A percentile compares a stretch with the other conserved stretches of the same genome.
These are phyloP conservation scores for Melampsora americana DNA, from an alignment of 1,284 basidiomycete species.

Conservation along the genomic window DNA sequence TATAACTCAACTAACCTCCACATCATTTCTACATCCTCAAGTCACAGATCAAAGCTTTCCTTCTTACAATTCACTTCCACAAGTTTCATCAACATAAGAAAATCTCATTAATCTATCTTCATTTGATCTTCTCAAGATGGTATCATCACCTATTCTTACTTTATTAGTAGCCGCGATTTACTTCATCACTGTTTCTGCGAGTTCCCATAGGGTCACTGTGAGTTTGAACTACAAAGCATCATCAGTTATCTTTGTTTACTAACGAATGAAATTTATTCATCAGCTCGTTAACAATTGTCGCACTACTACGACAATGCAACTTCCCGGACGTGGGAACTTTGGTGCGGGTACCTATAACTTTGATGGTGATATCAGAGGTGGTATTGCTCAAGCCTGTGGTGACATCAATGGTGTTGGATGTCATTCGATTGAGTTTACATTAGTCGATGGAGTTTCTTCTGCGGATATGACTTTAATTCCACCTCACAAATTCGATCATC, in stretches of 20 bases:
- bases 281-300: slow-evolving; percentile 28
- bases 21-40: no score
- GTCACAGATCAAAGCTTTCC: no score
- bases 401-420: slow-evolving; percentile 29
- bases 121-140: no score
- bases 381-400: slow-evolving; percentile 1
- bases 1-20: no score
- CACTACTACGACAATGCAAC: slow-evolving; percentile 25
- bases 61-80: no score
- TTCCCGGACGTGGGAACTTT: slow-evolving; percentile 4
- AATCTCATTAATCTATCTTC: no score
- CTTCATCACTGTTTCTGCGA: no score
- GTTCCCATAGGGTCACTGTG: no score
- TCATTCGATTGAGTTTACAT: slow-evolving; percentile 24
- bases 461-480: slow-evolving; percentile 40
- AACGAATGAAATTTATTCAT: background rate
- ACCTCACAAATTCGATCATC: slow-evolving; percentile 14
- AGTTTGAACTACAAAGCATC: no score
- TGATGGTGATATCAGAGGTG: slow-evolving; percentile 29
- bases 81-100: no score
- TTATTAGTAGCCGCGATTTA: no score
- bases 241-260: background rate
- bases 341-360: slow-evolving; percentile 16
- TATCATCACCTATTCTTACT: no score
- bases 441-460: slow-evolving; percentile 13